Conservation (phyloP, 1,284 basidiomycete species). For the Pyrrhoderma noxium region DNA sequence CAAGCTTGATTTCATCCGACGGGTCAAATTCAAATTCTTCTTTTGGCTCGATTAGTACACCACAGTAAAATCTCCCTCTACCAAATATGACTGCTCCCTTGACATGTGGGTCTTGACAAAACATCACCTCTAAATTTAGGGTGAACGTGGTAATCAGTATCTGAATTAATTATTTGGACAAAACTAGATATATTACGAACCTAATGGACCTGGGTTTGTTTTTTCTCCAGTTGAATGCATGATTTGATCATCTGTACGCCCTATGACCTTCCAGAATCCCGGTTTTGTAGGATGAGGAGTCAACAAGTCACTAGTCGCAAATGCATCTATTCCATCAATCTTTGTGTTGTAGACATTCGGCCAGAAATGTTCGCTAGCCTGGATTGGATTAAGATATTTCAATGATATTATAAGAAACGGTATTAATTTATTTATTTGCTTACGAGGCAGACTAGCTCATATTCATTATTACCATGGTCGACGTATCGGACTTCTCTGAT, state of each 20-base stretch:
- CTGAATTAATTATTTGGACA: background rate
- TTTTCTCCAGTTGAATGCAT: slow-evolving; percentile 47
- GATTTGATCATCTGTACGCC: slow-evolving; percentile 45
- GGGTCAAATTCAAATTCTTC: slow-evolving; percentile 20
- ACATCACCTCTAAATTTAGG: slow-evolving; percentile 30
- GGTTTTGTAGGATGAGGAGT: slow-evolving; percentile 37
- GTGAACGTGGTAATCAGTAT: too few relatives aligned
- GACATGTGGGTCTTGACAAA: slow-evolving; percentile 30
- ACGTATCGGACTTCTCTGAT: background rate
- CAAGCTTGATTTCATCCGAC: slow-evolving; percentile 3
- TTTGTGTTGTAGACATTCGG: slow-evolving; percentile 24
- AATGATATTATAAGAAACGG: background rate
- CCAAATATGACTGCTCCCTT: slow-evolving; percentile 33
- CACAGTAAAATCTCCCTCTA: slow-evolving; percentile 34
- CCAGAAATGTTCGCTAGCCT: slow-evolving; percentile 4
- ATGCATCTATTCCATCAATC: slow-evolving; percentile 26
- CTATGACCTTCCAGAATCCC: slow-evolving; percentile 37
- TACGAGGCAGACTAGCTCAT: slow-evolving; percentile 8
- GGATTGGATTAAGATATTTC: background rate
- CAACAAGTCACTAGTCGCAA: slow-evolving; percentile 37
- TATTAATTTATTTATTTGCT: background rate
- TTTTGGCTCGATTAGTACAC: slow-evolving; percentile 35
- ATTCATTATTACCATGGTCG: slow-evolving; percentile 7
- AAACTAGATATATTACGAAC: slow-evolving; percentile 21
- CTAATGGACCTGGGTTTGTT: slow-evolving; percentile 38